A percentile compares a stretch with the other conserved stretches of the same genome.
phyloP scores from a whole-genome alignment of 306 rosid species.

The Neltuma alba region DNA sequence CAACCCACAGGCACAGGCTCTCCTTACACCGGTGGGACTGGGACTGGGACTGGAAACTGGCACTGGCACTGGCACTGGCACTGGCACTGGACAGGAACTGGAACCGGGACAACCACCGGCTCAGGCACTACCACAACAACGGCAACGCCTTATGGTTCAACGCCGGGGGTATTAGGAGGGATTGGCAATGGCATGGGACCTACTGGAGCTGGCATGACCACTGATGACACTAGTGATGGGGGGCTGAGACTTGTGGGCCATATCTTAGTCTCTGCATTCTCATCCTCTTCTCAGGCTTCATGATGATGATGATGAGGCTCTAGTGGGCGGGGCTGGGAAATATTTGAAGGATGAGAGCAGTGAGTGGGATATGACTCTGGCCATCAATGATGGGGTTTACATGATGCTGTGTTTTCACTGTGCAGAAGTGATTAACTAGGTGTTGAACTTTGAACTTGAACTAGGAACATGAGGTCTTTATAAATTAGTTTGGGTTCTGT shows the following conservation, averaged over 20 bases:
- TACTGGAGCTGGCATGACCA: constrained; percentile 64
- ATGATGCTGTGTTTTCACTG: constrained; percentile 43
- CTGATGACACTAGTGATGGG: constrained; percentile 68
- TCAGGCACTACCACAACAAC: neutral
- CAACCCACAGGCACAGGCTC: constrained; percentile 32
- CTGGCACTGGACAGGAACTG: neutral
- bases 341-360: constrained; percentile 30
- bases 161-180: constrained; percentile 77
- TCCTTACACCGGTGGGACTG: neutral
- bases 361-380: constrained; percentile 18
- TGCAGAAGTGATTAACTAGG: constrained; percentile 43
- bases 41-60: neutral
- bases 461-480: constrained; percentile 39
- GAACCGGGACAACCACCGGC: constrained; percentile 12
- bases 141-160: constrained; percentile 43
- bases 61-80: constrained; percentile 6
- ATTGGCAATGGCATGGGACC: constrained; percentile 73
- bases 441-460: constrained; percentile 54
- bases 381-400: neutral
- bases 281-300: constrained; percentile 49
- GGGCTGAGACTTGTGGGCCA: constrained; percentile 43
- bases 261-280: constrained; percentile 30
- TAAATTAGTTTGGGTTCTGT: neutral
- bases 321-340: constrained; percentile 61
- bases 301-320: constrained; percentile 52